Conservation (phyloP, 2,329 filamentous ascomycete genomes). For the Xylariomycetidae sp. region DNA sequence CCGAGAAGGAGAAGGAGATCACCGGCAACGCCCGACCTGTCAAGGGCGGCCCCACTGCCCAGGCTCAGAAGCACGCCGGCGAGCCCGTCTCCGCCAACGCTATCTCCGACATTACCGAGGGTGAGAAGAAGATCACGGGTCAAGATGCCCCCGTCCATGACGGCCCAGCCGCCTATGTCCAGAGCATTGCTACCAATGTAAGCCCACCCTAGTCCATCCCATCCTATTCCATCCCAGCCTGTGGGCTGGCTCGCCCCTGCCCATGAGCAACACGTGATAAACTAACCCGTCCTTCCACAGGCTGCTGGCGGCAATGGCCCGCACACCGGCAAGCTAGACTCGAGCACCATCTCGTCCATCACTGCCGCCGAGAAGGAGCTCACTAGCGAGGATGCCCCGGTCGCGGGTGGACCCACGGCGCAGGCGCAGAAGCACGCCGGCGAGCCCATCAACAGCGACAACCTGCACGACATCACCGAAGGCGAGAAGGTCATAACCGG, state of each 20-base stretch:
- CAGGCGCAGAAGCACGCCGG: constrained; percentile 33
- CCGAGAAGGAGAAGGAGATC: constrained; percentile 33
- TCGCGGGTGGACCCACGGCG: constrained; percentile 34
- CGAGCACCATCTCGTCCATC: constrained; percentile 33
- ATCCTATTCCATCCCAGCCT: too few species aligned
- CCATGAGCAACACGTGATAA: too few species aligned
- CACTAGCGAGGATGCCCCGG: constrained; percentile 29
- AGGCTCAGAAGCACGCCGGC: constrained; percentile 31
- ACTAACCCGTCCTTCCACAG: neutral
- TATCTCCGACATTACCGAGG: constrained; percentile 34
- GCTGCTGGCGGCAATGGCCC: constrained; percentile 1
- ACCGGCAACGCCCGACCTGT: constrained; percentile 31
- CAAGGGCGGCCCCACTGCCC: too few species aligned
- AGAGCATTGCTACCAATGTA: constrained; percentile 19
- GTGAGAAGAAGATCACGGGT: constrained; percentile 33
- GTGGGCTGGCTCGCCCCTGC: too few species aligned
- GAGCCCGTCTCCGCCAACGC: constrained; percentile 25
- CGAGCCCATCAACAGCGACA: constrained; percentile 27
- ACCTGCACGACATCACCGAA: constrained; percentile 35
- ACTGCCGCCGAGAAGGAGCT: constrained; percentile 33
- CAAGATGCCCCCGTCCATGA: constrained; percentile 20
- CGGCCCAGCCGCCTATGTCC: constrained; percentile 32
- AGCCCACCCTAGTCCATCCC: neutral
- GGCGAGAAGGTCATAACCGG: constrained; percentile 36
- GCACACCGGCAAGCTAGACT: constrained; percentile 18